Percentiles rank a stretch among this genome's conserved stretches.
phyloP scores from a whole-genome alignment of 805 yeast species.

The Ogataea paraovalis region DNA sequence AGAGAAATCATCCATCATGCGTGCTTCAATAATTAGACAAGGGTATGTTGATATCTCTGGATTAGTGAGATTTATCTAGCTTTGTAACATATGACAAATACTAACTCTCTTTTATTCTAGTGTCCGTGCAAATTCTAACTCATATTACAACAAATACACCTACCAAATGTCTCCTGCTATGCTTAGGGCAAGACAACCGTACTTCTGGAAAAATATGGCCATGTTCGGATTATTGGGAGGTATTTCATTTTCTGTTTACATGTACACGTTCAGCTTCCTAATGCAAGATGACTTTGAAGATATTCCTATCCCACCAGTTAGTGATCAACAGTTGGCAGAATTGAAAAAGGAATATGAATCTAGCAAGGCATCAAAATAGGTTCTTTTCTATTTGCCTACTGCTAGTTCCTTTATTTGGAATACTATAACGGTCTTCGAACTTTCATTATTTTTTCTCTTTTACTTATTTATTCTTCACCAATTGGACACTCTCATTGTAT shows the following conservation, averaged over 20 bases:
- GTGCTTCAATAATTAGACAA: constrained; percentile 21
- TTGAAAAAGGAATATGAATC: constrained; percentile 70
- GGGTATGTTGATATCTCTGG: constrained; percentile 15
- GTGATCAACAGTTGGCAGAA: constrained; percentile 68
- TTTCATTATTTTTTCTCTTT: too few relatives aligned
- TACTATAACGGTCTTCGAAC: too few relatives aligned
- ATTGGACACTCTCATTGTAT: too few relatives aligned
- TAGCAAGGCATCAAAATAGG: constrained; percentile 23
- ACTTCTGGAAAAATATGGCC: constrained; percentile 69
- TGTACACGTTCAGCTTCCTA: constrained; percentile 60
- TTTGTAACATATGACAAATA: neutral
- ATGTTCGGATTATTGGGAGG: constrained; percentile 56
- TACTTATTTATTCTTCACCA: too few relatives aligned
- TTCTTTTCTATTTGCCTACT: neutral
- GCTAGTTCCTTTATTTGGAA: neutral
- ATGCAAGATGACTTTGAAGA: constrained; percentile 81
- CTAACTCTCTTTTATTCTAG: constrained; percentile 13
- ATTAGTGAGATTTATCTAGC: neutral
- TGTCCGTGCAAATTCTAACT: constrained; percentile 18
- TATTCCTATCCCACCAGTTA: constrained; percentile 91
- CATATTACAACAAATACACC: constrained; percentile 42
- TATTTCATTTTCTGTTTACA: constrained; percentile 66
- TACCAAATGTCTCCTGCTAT: constrained; percentile 87
- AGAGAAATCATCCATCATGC: constrained; percentile 16
- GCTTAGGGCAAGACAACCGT: constrained; percentile 85